Conservation (phyloP, 73 alveolate genomes). For the Paramecium caudatum region DNA sequence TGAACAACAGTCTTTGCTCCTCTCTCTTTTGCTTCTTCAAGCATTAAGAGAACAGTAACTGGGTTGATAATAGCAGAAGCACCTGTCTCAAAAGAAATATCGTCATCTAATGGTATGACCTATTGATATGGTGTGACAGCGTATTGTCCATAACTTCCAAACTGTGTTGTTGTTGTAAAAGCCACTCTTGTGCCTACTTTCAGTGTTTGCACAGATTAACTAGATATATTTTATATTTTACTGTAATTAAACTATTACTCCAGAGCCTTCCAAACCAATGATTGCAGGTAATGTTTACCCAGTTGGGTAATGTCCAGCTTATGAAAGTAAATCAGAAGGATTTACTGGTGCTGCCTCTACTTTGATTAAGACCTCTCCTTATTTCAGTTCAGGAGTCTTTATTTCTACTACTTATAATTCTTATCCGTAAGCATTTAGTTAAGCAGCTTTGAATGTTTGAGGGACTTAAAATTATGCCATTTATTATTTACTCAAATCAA, state of each 20-base stretch:
- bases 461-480: slow-evolving; percentile 13
- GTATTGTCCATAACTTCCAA: slow-evolving; percentile 24
- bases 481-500: no score
- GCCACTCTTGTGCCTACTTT: neutral
- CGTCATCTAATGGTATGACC: neutral
- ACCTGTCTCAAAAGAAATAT: slow-evolving; percentile 2
- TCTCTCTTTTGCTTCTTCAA: slow-evolving; percentile 41
- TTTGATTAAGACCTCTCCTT: slow-evolving; percentile 81
- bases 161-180: neutral
- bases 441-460: slow-evolving; percentile 63
- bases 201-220: neutral
- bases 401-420: slow-evolving; percentile 52
- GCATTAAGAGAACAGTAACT: slow-evolving; percentile 61
- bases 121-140: neutral
- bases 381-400: slow-evolving; percentile 75
- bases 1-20: slow-evolving; percentile 77
- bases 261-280: slow-evolving; percentile 88
- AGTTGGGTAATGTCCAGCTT: slow-evolving; percentile 73
- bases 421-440: slow-evolving; percentile 53
- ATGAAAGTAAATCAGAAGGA: slow-evolving; percentile 80
- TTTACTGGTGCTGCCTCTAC: slow-evolving; percentile 84
- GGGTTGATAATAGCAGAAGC: slow-evolving; percentile 68
- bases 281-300: slow-evolving; percentile 65
- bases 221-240: slow-evolving; percentile 15
- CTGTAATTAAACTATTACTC: slow-evolving; percentile 79